These are phyloP conservation scores for Daldinia decipiens DNA, from an alignment of 495 filamentous ascomycete genomes.

Conservation along the genomic window DNA sequence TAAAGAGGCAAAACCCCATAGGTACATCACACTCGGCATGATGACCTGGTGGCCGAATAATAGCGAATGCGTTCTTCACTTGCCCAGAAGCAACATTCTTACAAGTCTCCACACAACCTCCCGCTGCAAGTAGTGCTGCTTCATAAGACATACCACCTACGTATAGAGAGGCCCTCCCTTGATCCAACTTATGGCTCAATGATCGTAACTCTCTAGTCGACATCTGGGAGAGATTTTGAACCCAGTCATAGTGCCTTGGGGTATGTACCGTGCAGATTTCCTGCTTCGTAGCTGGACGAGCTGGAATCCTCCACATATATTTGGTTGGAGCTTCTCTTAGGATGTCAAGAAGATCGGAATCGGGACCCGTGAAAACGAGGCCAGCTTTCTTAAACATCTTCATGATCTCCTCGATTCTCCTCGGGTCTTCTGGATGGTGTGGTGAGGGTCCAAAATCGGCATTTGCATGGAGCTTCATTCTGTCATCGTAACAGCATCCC, in stretches of 20 bases:
- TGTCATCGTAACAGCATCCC: constrained; percentile 86
- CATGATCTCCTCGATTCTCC: constrained; percentile 90
- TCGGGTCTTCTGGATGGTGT: constrained; percentile 92
- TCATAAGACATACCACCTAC: constrained; percentile 82
- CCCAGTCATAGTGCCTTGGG: constrained; percentile 78
- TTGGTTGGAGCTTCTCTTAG: constrained; percentile 60
- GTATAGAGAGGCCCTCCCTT: constrained; percentile 84
- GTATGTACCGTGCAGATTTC: constrained; percentile 85
- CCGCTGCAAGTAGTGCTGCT: constrained; percentile 85
- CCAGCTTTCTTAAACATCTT: constrained; percentile 81
- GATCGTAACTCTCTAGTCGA: constrained; percentile 70
- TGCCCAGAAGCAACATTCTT: constrained; percentile 78
- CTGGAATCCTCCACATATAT: constrained; percentile 79
- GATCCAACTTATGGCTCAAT: constrained; percentile 65
- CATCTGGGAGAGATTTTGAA: constrained; percentile 65
- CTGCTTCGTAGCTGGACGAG: constrained; percentile 74
- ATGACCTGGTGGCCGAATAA: constrained; percentile 94
- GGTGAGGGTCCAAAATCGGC: constrained; percentile 72
- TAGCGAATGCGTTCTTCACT: constrained; percentile 93
- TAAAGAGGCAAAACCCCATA: constrained; percentile 96
- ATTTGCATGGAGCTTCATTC: constrained; percentile 93
- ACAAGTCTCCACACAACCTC: constrained; percentile 94
- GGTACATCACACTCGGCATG: constrained; percentile 86
- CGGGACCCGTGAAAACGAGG: constrained; percentile 67
- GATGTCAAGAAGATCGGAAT: constrained; percentile 56